Evolutionary conservation across 495 filamentous ascomycete genomes (phyloP), one percentile per base, ranked within the genome.

Genomic region (Halenospora varia): DNA sequence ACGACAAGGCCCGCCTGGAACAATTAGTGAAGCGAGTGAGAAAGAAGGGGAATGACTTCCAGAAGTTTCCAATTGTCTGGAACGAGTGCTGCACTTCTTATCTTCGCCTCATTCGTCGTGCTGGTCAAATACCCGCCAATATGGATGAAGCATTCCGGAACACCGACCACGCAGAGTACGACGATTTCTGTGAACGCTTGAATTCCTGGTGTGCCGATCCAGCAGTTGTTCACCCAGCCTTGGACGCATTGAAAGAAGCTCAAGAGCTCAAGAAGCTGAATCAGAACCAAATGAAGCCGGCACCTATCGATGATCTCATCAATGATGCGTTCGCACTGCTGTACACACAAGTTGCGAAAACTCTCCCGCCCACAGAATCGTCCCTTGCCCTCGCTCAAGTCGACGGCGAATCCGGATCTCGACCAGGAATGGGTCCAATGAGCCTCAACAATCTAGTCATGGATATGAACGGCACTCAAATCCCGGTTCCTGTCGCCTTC

Each of bases 241-340:
- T 97, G 1, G 87, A 88, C 59, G 79, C 91, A 3, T 76, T 99
- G 35, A 83, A 90, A 51, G 95, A 99, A 54, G 84, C 84, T 4
- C 76, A 89, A 48, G 93, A 97, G 65, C 73, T 97, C n/a, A 96
- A 96, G 66, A 92, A 89, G 62, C 79, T 93, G 41, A 96, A 96
- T 68, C 83, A 83, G 47, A 85, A 84, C 51, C 79, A 94, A 9
- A 93, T 92, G 84, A 96, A 92, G 66, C 82, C 86, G 3, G 81
- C 84, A 1, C 77, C 87, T 26, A 89, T 97, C 44, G 95, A 97
- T 66, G 94, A 97, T 66, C 77, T 97, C 25, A 86, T 96, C 52
- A 85, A 83, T 13, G 94, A 99, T 67, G 79, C 88, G 25, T 99
- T 94, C 69, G 85, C 89, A 2, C 75, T 81, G n/a, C 73, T 97